Evolutionary conservation across 306 rosid species (phyloP).

Genomic region (Calophaca sinica): DNA sequence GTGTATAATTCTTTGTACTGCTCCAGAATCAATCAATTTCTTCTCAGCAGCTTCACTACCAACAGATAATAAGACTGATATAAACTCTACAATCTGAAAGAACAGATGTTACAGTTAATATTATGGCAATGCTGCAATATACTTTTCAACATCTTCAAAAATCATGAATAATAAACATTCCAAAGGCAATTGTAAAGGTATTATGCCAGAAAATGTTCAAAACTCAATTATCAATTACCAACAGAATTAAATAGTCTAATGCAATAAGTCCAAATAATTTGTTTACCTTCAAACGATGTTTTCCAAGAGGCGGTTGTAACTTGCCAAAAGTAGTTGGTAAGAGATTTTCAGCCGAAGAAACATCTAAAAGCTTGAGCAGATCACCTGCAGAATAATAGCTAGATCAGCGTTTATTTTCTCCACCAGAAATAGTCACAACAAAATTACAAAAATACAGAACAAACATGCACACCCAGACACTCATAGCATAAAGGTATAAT

Average conservation of each 20-base stretch:
- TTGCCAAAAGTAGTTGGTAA: constrained; percentile 92
- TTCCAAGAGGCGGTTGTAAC: constrained; percentile 97
- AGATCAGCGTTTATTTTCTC: constrained; percentile 33
- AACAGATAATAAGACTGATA: constrained; percentile 83
- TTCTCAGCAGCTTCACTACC: constrained; percentile 92
- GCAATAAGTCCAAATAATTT: constrained; percentile 26
- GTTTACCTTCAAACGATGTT: constrained; percentile 92
- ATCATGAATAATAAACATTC: constrained; percentile 15
- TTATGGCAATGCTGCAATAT: constrained; percentile 32
- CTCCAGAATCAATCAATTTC: constrained; percentile 86
- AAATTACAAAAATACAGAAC: constrained; percentile 24
- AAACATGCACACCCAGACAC: constrained; percentile 8
- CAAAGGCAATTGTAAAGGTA: background rate
- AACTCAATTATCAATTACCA: constrained; percentile 2
- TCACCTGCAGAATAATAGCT: constrained; percentile 64
- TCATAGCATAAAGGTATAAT: background rate
- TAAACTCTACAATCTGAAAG: constrained; percentile 89
- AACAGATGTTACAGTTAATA: constrained; percentile 31
- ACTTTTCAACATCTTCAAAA: constrained; percentile 25
- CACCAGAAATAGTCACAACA: background rate
- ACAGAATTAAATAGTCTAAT: constrained; percentile 29
- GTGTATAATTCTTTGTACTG: constrained; percentile 76
- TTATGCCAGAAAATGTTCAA: constrained; percentile 22
- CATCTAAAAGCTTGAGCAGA: constrained; percentile 83
- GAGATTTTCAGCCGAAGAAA: constrained; percentile 71